Percentiles rank a stretch among this genome's conserved stretches.
Evolutionary conservation across 257 asterid species (phyloP).

Genomic region (Scutellaria galericulata): DNA sequence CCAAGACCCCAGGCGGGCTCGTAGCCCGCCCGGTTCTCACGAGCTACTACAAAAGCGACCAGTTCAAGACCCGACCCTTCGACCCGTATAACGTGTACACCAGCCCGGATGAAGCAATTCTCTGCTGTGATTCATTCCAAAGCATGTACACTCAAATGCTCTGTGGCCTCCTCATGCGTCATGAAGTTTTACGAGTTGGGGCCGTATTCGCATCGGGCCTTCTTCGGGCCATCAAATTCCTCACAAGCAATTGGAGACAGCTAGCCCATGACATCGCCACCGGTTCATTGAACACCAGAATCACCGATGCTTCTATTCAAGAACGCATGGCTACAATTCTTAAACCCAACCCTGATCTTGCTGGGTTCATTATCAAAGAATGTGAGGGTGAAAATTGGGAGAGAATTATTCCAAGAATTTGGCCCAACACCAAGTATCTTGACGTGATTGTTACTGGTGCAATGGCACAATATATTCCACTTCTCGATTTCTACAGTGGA

Average conservation of each 20-base stretch:
- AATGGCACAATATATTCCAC: constrained; percentile 48
- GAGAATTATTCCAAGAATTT: constrained; percentile 34
- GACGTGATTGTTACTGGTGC: constrained; percentile 47
- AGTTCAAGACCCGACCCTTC: constrained; percentile 38
- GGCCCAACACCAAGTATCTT: constrained; percentile 44
- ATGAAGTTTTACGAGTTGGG: constrained; percentile 47
- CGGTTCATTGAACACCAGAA: constrained; percentile 39
- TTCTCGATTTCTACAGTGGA: constrained; percentile 49
- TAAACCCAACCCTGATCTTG: constrained; percentile 38
- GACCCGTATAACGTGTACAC: constrained; percentile 49
- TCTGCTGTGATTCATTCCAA: constrained; percentile 49
- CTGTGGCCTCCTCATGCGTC: constrained; percentile 48
- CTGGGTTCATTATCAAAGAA: constrained; percentile 33
- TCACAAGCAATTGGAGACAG: constrained; percentile 41
- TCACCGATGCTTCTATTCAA: constrained; percentile 38
- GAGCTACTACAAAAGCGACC: constrained; percentile 39
- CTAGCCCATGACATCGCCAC: constrained; percentile 42
- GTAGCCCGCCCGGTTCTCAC: constrained; percentile 52
- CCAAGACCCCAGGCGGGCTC: constrained; percentile 48
- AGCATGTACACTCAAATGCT: constrained; percentile 58
- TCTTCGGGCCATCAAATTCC: constrained; percentile 49
- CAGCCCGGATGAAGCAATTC: constrained; percentile 53
- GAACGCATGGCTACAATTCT: constrained; percentile 41
- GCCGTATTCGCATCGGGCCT: constrained; percentile 58
- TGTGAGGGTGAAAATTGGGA: constrained; percentile 40